Base-by-base conservation (phyloP, 2,329 filamentous ascomycete species). In the Pezicula neosporulosa region DNA sequence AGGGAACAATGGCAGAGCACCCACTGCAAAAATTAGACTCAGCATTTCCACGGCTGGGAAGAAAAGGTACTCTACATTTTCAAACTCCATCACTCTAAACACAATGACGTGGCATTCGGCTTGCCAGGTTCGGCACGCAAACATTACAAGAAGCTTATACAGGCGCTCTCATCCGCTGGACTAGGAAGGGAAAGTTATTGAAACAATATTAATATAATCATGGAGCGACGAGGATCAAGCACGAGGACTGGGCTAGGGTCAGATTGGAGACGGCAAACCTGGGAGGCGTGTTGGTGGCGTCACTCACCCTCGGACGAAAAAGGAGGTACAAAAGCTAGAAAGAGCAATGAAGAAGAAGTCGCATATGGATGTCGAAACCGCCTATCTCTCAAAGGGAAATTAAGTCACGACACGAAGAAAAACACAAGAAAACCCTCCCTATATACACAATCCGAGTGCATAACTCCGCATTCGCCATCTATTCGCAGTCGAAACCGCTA, bases 201-300 rank as follows among this genome's bases (percentile, higher is more conserved):
- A 97, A n/a, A 97, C 74, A 94, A 91, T 66, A 97, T 97, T 66
- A 87, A 87, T 60, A 72, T 85, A 24, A 93, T 99, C 58, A 88
- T 97, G 80, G 90, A 95, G 60, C 83, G 89, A 44, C 87, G 18
- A 85, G 80, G 51, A 81, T 89, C 60, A 86, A 85, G 61, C 83
- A 89, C 38, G 91, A 96, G 66, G 91, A 96, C 65, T 99, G 94
- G 94, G 91, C 92, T 16, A 82, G 94, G 56, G 94, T 99, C 47
- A 82, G 94, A 53, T 99, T 63, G 94, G 94, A 38, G 92, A 94
- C 30, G 94, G 94, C 44, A 96, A 94, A 9, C 92, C 93, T 0
- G 99, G 94, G 94, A 85, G 89, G 65, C 86, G 93, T 99, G 92
- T 70, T 99, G 93, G 92, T 97, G n/a, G 92, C 69, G 92, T 97